A percentile compares a stretch with the other conserved stretches of the same genome.
phyloP scores from a whole-genome alignment of 2,329 filamentous ascomycete genomes.

The Talaromyces sp. region DNA sequence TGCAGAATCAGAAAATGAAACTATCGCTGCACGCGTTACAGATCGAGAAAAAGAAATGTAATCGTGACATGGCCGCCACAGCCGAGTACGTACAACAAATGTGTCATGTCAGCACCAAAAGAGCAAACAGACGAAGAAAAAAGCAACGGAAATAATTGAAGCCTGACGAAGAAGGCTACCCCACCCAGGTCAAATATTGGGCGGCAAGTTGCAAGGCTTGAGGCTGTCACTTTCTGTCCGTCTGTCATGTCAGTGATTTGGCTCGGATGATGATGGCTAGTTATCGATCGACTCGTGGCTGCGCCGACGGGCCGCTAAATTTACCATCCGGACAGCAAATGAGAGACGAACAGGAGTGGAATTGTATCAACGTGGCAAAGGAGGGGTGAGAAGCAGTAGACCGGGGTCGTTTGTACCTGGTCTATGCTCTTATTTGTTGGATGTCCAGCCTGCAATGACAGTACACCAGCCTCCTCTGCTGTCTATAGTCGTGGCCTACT shows the following conservation, averaged over 20 bases:
- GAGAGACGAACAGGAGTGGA: neutral
- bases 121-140: neutral
- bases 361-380: constrained; percentile 13
- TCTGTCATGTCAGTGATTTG: neutral
- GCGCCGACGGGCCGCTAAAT: neutral
- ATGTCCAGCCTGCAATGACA: constrained; percentile 4
- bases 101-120: neutral
- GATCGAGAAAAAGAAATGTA: neutral
- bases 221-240: neutral
- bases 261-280: neutral
- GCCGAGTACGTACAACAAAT: constrained; percentile 1
- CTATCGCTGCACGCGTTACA: neutral
- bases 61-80: constrained; percentile 13
- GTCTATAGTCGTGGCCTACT: constrained; percentile 11
- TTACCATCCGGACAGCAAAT: constrained; percentile 3
- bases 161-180: constrained; percentile 15
- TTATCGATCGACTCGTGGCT: constrained; percentile 11
- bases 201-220: constrained; percentile 9
- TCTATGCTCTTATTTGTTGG: constrained; percentile 4
- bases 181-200: constrained; percentile 12
- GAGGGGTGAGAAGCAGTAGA: neutral
- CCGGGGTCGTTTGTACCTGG: neutral
- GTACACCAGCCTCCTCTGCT: constrained; percentile 7
- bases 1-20: neutral
- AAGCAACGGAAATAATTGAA: constrained; percentile 4